These are phyloP conservation scores for Carex kokanica DNA, from an alignment of 176 grass and related monocot genomes.

Conservation along the genomic window DNA sequence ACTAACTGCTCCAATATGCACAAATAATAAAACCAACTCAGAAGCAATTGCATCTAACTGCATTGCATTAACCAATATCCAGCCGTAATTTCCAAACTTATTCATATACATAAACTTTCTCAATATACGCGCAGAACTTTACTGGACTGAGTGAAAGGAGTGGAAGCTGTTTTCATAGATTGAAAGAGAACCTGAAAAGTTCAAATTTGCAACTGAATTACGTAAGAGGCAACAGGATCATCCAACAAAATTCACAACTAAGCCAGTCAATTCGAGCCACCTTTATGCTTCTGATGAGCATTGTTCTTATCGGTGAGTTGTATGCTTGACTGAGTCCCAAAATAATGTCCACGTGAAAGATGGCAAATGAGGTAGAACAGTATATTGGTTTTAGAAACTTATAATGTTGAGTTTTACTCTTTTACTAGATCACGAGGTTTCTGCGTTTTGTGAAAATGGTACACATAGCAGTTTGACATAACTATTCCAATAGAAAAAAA, in stretches of 20 bases:
- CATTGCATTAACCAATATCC: background rate
- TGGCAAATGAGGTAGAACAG: background rate
- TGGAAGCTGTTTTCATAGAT: conserved; percentile 48
- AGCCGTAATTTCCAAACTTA: background rate
- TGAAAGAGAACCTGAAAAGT: conserved; percentile 42
- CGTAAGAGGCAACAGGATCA: background rate
- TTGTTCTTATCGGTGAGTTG: conserved; percentile 84
- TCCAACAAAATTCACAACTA: conserved; percentile 44
- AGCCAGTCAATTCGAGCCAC: conserved; percentile 53
- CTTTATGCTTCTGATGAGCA: conserved; percentile 72
- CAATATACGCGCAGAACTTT: conserved; percentile 44
- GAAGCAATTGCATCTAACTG: background rate
- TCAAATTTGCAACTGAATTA: conserved; percentile 13
- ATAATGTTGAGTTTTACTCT: background rate
- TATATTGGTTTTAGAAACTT: background rate
- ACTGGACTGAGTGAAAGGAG: conserved; percentile 50
- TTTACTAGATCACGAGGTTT: background rate
- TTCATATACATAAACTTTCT: background rate
- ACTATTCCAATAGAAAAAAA: background rate
- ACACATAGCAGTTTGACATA: background rate
- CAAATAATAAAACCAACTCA: background rate
- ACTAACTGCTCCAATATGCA: too few relatives aligned
- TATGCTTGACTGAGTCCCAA: conserved; percentile 19
- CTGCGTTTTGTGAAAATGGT: background rate
- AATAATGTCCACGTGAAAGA: background rate